Conservation (phyloP, 2,329 filamentous ascomycete genomes). For the Bipolaris cookei region DNA sequence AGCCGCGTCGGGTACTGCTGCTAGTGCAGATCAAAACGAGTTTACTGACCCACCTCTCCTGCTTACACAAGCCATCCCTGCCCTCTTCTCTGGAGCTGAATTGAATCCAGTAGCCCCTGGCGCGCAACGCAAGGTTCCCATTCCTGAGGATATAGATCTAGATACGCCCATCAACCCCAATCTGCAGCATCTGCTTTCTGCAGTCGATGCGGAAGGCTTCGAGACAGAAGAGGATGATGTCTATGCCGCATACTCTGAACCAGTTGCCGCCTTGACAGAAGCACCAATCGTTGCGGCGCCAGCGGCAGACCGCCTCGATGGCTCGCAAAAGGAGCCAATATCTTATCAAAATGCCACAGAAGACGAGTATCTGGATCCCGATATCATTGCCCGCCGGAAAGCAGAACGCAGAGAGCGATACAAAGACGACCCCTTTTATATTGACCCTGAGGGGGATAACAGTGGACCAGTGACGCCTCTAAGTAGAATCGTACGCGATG, state of each 20-base stretch:
- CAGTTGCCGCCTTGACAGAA: slow-evolving; percentile 36
- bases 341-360: slow-evolving; percentile 57
- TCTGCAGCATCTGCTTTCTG: slow-evolving; percentile 69
- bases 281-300: slow-evolving; percentile 33
- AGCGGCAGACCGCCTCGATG: slow-evolving; percentile 54
- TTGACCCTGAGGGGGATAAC: slow-evolving; percentile 60
- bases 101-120: slow-evolving; percentile 86
- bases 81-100: slow-evolving; percentile 83
- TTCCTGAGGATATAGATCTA: slow-evolving; percentile 77
- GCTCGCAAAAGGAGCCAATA: slow-evolving; percentile 42
- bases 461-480: slow-evolving; percentile 76
- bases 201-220: slow-evolving; percentile 55
- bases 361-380: slow-evolving; percentile 69
- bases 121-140: slow-evolving; percentile 84
- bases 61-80: slow-evolving; percentile 87
- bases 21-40: slow-evolving; percentile 63
- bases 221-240: slow-evolving; percentile 54
- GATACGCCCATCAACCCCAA: slow-evolving; percentile 82
- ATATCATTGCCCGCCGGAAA: slow-evolving; percentile 75
- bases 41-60: slow-evolving; percentile 81
- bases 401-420: slow-evolving; percentile 81
- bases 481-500: slow-evolving; percentile 71
- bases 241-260: slow-evolving; percentile 55
- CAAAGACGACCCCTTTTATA: slow-evolving; percentile 95
- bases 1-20: slow-evolving; percentile 71